A percentile compares a stretch with the other conserved stretches of the same genome.
Conservation (phyloP, 176 grass and related monocot genomes). For the Carex littledalei region DNA sequence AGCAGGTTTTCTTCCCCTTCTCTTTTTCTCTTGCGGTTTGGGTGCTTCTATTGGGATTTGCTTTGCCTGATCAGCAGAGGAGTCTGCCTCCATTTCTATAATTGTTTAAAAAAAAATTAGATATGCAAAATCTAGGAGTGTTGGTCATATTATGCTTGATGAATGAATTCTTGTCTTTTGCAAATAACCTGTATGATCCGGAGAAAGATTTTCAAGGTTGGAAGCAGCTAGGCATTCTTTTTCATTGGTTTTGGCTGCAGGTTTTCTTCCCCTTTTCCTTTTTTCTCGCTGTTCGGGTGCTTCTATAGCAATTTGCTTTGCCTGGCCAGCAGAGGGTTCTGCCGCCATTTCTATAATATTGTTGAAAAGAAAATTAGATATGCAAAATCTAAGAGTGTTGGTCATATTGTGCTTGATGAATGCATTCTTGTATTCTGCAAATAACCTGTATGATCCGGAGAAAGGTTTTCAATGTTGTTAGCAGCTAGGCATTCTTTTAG, state of each 20-base stretch:
- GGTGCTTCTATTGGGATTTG: conserved; percentile 23
- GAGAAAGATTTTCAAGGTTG: conserved; percentile 19
- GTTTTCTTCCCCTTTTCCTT: conserved; percentile 45
- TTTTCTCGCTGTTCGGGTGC: conserved; percentile 23
- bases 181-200: not conserved
- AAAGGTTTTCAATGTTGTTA: conserved; percentile 24
- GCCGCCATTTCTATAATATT: conserved; percentile 47
- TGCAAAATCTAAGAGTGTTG: not conserved
- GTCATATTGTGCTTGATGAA: not conserved
- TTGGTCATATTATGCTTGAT: conserved; percentile 10
- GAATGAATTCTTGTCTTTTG: conserved; percentile 16
- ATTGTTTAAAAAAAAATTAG: conserved; percentile 23
- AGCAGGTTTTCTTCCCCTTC: conserved; percentile 36
- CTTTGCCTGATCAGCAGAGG: conserved; percentile 7
- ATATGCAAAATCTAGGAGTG: not conserved
- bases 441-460: not conserved
- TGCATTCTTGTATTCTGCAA: not conserved
- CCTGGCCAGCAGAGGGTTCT: not conserved
- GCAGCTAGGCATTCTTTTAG: conserved; percentile 44
- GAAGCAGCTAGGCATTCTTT: conserved; percentile 39
- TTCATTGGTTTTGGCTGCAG: not conserved
- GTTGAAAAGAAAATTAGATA: conserved; percentile 20
- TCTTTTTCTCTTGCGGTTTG: conserved; percentile 28
- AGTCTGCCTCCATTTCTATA: conserved; percentile 29
- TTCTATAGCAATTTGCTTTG: conserved; percentile 25